phyloP scores from a whole-genome alignment of 1,284 basidiomycete genomes.

The Rhodotorula sp. region DNA sequence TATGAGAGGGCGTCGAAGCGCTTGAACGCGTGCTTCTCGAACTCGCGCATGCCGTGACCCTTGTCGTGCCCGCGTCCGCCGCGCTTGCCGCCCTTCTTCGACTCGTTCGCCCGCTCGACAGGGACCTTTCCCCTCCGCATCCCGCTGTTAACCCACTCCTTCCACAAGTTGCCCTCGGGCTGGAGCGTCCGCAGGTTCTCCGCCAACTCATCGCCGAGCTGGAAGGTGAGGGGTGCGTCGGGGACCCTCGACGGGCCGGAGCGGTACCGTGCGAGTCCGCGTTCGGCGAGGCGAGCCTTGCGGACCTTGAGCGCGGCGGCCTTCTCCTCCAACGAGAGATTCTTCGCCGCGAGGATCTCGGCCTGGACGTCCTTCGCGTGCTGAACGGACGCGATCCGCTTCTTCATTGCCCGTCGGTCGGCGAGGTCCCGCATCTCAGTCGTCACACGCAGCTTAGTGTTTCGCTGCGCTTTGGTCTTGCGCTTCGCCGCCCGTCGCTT shows the following conservation, averaged over 20 bases:
- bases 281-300: slow-evolving; percentile 53
- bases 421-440: slow-evolving; percentile 47
- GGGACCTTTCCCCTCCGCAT: slow-evolving; percentile 42
- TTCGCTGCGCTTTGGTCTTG: slow-evolving; percentile 58
- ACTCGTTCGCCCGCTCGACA: slow-evolving; percentile 41
- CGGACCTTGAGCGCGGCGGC: slow-evolving; percentile 49
- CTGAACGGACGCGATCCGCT: slow-evolving; percentile 59
- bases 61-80: slow-evolving; percentile 39
- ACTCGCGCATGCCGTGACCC: slow-evolving; percentile 26
- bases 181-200: slow-evolving; percentile 82
- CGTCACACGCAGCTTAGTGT: slow-evolving; percentile 63
- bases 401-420: slow-evolving; percentile 56
- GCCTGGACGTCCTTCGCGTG: slow-evolving; percentile 58
- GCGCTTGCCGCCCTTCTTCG: slow-evolving; percentile 39
- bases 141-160: slow-evolving; percentile 42
- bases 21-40: slow-evolving; percentile 30
- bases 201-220: slow-evolving; percentile 84
- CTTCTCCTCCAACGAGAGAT: slow-evolving; percentile 52
- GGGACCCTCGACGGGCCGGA: slow-evolving; percentile 75
- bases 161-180: slow-evolving; percentile 48
- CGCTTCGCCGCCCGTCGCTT: slow-evolving; percentile 57
- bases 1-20: too few species aligned
- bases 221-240: slow-evolving; percentile 70
- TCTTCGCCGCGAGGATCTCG: slow-evolving; percentile 52
- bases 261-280: slow-evolving; percentile 58